A percentile compares a stretch with the other conserved stretches of the same genome.
These are phyloP conservation scores for Leptodermis oblonga DNA, from an alignment of 257 asterid genomes.

Conservation along the genomic window DNA sequence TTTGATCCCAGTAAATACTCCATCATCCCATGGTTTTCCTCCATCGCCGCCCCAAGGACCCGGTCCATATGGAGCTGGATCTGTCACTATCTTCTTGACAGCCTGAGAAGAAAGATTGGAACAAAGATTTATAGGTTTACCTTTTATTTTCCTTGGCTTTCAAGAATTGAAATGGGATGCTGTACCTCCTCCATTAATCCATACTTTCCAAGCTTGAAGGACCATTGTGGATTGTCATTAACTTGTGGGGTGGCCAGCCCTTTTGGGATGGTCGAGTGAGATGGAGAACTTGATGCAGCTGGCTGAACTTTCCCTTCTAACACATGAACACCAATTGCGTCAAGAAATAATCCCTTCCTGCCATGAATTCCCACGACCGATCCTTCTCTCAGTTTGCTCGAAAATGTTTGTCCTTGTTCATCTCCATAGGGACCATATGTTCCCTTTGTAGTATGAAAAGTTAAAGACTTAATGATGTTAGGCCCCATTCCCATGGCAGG, in stretches of 20 bases:
- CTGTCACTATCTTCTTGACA: conserved; percentile 24
- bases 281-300: conserved; percentile 17
- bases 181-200: conserved; percentile 52
- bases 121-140: neutral
- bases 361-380: conserved; percentile 70
- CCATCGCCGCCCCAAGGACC: conserved; percentile 98
- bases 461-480: conserved; percentile 59
- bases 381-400: conserved; percentile 54
- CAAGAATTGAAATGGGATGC: neutral
- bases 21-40: conserved; percentile 89
- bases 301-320: conserved; percentile 37
- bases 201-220: conserved; percentile 36
- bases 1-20: conserved; percentile 71
- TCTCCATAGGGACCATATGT: conserved; percentile 78
- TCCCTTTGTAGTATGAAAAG: conserved; percentile 67
- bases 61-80: conserved; percentile 69
- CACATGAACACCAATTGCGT: conserved; percentile 68
- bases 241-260: conserved; percentile 20
- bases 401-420: conserved; percentile 61
- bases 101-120: conserved; percentile 25
- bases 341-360: conserved; percentile 64
- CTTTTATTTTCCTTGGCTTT: neutral
- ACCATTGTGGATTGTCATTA: conserved; percentile 39
- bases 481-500: conserved; percentile 76
- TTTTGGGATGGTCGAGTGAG: conserved; percentile 25